Evolutionary conservation across 352 stramenopile genomes (phyloP).

Genomic region (Nothophytophthora sp.): DNA sequence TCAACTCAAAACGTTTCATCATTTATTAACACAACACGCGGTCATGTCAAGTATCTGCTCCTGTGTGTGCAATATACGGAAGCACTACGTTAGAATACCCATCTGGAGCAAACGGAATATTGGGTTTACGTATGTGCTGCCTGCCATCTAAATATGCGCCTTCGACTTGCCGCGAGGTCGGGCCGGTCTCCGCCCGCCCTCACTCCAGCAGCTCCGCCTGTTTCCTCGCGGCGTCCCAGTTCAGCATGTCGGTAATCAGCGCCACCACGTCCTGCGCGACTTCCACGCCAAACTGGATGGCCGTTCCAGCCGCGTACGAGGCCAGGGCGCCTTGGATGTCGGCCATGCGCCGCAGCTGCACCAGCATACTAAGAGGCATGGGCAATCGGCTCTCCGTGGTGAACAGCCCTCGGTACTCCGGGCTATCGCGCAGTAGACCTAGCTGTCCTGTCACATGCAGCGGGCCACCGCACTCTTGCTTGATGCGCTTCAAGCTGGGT

Average conservation of each 20-base stretch:
- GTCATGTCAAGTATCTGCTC: no score
- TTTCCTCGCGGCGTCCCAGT: conserved; percentile 66
- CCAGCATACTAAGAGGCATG: conserved; percentile 56
- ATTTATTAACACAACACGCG: no score
- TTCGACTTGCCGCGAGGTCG: no score
- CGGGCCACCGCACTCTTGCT: conserved; percentile 37
- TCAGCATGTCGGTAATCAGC: conserved; percentile 65
- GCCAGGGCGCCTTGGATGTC: conserved; percentile 79
- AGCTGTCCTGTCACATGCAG: conserved; percentile 64
- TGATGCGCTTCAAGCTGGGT: conserved; percentile 51
- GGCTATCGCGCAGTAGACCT: conserved; percentile 66
- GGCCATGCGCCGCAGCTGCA: conserved; percentile 68
- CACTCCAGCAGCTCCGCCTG: conserved; percentile 46
- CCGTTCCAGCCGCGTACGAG: conserved; percentile 54
- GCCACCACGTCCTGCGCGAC: conserved; percentile 81
- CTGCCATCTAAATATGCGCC: no score
- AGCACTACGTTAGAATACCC: no score
- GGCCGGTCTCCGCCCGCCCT: conserved; percentile 7
- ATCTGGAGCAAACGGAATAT: no score
- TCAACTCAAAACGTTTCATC: no score
- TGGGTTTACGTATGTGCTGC: no score
- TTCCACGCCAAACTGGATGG: conserved; percentile 79
- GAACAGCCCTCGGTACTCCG: conserved; percentile 64
- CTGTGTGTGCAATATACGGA: no score
- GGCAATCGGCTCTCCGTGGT: conserved; percentile 45